Evolutionary conservation across 768 basidiomycete genomes (phyloP).

Genomic region (Tremella fuciformis): DNA sequence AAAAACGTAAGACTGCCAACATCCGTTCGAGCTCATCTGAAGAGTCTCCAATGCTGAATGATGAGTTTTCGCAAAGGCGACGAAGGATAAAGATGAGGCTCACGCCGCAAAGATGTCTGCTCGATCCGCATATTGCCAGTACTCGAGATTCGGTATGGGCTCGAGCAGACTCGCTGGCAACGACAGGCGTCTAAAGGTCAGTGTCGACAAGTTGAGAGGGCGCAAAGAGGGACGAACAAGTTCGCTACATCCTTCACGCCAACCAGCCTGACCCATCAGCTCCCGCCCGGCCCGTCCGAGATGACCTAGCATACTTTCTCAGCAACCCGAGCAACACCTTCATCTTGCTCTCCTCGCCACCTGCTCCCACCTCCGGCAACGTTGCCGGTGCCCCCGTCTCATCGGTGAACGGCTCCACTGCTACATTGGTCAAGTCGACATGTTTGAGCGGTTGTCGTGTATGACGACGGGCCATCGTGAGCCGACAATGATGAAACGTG

Average conservation of each 20-base stretch:
- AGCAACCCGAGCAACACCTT: conserved; percentile 90
- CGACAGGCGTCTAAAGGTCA: conserved; percentile 70
- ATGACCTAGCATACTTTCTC: conserved; percentile 63
- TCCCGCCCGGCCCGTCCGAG: neutral
- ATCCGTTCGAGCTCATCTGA: conserved; percentile 90
- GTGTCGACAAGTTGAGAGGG: neutral
- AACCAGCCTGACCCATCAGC: conserved; percentile 52
- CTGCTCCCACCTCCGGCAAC: conserved; percentile 45
- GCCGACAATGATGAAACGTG: conserved; percentile 4
- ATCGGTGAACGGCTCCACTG: conserved; percentile 37
- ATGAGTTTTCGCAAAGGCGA: neutral
- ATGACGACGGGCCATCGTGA: neutral
- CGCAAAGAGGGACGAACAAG: conserved; percentile 61
- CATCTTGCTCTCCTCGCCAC: conserved; percentile 79
- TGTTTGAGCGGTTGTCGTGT: neutral
- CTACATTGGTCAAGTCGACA: conserved; percentile 12
- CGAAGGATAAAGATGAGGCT: conserved; percentile 48
- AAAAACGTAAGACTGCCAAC: conserved; percentile 83
- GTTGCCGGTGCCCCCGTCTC: conserved; percentile 45
- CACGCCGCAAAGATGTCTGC: conserved; percentile 89
- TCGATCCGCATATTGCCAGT: conserved; percentile 89
- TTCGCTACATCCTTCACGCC: conserved; percentile 94
- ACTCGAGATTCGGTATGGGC: conserved; percentile 92
- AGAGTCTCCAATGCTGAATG: conserved; percentile 79
- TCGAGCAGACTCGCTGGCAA: conserved; percentile 89